Base-by-base conservation (phyloP, 1,139 yeast species). In the Blastobotrys petasosporus region DNA sequence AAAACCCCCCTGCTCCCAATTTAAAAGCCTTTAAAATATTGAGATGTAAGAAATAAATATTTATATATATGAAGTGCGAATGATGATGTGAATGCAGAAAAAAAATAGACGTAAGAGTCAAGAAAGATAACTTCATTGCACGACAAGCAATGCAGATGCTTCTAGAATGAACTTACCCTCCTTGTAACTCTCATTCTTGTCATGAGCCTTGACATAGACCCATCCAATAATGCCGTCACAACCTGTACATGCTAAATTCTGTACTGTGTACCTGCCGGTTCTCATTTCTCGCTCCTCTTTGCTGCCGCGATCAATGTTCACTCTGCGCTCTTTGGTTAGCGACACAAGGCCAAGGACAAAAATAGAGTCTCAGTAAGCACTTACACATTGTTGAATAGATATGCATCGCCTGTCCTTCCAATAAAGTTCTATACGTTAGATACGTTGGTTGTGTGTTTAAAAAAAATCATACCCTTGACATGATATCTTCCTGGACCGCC, bases 141-240 rank as follows among this genome's bases (percentile, higher is more conserved):
- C 25, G 4, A 20, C 25, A 7, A 20, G 25, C 25, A 20, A 20
- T 11, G 54, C 54, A 44, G 55, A 53, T 23, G 63, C 68, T 65
- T 85, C 95, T 60, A 86, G 78, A 40, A 85, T 90, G 62, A 69
- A 85, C 61, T 82, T 81, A 42, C 88, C 87, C 60, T 81, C 92
- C 62, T 87, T 86, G 63, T 86, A 86, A 50, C 71, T 68, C 63
- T 86, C 87, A 25, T 69, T 60, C 44, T 67, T 65, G 39, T 70
- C 68, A 51, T 70, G 77, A 10, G 92, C 76, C 56, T 74, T 76
- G 51, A 82, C 71, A 62, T 87, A 87, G 54, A 74, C 76, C 96
- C 96, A 86, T 8, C 95, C 96, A 32, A 86, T 66, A 40, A 71
- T 70, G 3, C 65, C 60, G 43, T 68, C 64, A 62, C 95, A 86